Base-by-base conservation (phyloP, 495 filamentous ascomycete species). In the Gamarada debralockiae region DNA sequence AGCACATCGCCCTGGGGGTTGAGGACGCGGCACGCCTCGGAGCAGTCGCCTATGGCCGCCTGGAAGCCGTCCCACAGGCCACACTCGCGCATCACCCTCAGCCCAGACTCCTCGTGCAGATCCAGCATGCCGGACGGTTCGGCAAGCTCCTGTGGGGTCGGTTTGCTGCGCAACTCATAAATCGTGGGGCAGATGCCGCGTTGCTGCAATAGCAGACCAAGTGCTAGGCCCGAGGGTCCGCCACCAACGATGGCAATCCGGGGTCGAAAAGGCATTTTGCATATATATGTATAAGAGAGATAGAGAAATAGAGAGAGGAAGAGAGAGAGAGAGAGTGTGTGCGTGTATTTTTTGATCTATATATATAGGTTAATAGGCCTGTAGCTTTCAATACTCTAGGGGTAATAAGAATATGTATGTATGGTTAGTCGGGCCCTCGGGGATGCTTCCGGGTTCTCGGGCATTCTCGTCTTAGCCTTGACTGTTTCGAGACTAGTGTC, bases 51-150 rank as follows among this genome's bases (percentile, higher is more conserved):
- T 1, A 63, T 61, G 1, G 64, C 52, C 27, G 59, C 53, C 17
- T 69, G 50, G 62, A 80, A 82, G 18, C 73, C 57, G 7, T 74
- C 69, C 42, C 64, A 74, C 31, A 84, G 66, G 25, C 71, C 71
- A 15, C 73, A 73, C 20, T 69, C 64, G 24, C 72, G 65, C 31
- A 84, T 55, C 15, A 76, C 79, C 5, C 61, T 55, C 14, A 80
- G 70, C 14, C 80, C 81, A 21, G 71, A 73, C 0, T 60, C 58
- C 3, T 60, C 60, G 53, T 82, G 78, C 13, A 84, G 65, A 51
- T 83, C 81, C 10, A 83, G 69, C 0, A 69, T 74, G 38, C 79
- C 79, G 27, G 77, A 76, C 58, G 77, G 70, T 9, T 68, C 27
- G 42, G 8, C 61, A 5, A 48, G 54, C 12, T 46, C 44, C 14